Evolutionary conservation across 192 early-diverging fungal species (phyloP).

Genomic region (Rhizophagus prolifer): DNA sequence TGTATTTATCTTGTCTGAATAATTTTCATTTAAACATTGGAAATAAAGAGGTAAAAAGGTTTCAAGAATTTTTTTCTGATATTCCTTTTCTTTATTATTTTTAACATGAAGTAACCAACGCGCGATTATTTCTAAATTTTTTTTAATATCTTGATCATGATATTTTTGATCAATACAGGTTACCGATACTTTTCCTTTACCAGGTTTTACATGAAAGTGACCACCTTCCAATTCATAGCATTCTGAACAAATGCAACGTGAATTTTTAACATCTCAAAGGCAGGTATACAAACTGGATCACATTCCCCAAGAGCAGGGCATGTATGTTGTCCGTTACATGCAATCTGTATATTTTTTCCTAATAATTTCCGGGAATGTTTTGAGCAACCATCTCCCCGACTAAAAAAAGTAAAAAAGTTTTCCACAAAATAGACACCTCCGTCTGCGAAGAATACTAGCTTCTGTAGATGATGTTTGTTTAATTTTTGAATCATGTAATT

Average conservation of each 20-base stretch:
- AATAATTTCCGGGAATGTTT: background rate
- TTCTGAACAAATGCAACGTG: background rate
- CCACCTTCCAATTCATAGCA: background rate
- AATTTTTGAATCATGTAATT: background rate
- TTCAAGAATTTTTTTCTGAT: background rate
- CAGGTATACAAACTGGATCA: background rate
- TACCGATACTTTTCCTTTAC: background rate
- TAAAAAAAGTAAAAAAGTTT: constrained; percentile 4
- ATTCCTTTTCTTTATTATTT: background rate
- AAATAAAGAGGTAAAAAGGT: background rate
- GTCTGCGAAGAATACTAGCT: background rate
- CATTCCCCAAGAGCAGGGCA: background rate
- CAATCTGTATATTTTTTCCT: background rate
- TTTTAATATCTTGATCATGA: background rate
- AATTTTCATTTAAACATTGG: background rate
- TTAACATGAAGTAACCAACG: background rate
- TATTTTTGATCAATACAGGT: background rate
- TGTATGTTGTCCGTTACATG: background rate
- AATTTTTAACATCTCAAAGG: background rate
- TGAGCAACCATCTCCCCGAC: background rate
- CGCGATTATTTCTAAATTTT: background rate
- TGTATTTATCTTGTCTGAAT: background rate
- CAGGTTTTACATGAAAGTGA: constrained; percentile 7
- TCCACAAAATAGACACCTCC: background rate
- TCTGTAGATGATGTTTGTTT: background rate